Percentiles rank a stretch among this genome's conserved stretches.
Conservation (phyloP, 106 monocot genomes). For the Dendrobium officinale region DNA sequence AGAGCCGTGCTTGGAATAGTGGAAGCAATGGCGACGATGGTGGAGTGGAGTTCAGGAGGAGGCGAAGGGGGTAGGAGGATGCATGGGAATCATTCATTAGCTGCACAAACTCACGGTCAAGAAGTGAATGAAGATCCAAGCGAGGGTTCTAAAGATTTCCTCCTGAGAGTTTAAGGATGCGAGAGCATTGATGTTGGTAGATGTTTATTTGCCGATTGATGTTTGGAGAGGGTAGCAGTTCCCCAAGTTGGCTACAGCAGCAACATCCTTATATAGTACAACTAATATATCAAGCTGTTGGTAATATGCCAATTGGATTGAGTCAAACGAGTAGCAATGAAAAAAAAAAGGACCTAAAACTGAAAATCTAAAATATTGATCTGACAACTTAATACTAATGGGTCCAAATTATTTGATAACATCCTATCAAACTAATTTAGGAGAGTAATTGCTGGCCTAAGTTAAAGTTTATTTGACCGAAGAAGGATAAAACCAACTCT, state of each 20-base stretch:
- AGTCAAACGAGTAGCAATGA: too few relatives aligned
- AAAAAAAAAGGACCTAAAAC: too few relatives aligned
- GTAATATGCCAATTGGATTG: too few relatives aligned
- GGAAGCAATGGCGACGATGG: background rate
- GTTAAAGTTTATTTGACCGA: too few relatives aligned
- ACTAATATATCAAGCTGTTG: too few relatives aligned
- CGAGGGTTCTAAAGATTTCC: slow-evolving; percentile 44
- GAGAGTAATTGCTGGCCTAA: too few relatives aligned
- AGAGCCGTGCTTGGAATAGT: background rate
- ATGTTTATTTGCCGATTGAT: slow-evolving; percentile 66
- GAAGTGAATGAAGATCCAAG: slow-evolving; percentile 34
- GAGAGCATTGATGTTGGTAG: slow-evolving; percentile 63
- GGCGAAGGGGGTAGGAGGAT: slow-evolving; percentile 29
- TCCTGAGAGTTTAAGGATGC: slow-evolving; percentile 16
- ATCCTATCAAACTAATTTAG: too few relatives aligned
- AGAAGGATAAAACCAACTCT: too few relatives aligned
- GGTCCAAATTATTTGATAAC: too few relatives aligned
- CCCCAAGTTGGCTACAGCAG: slow-evolving; percentile 32
- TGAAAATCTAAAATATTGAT: too few relatives aligned
- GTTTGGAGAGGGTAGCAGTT: slow-evolving; percentile 90
- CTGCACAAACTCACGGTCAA: slow-evolving; percentile 32
- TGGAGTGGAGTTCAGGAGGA: slow-evolving; percentile 16
- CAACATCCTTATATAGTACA: slow-evolving; percentile 33
- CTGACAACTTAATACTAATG: too few relatives aligned
- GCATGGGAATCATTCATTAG: slow-evolving; percentile 55